Conservation (phyloP, 352 stramenopile genomes). For the Aphanomyces astaci region DNA sequence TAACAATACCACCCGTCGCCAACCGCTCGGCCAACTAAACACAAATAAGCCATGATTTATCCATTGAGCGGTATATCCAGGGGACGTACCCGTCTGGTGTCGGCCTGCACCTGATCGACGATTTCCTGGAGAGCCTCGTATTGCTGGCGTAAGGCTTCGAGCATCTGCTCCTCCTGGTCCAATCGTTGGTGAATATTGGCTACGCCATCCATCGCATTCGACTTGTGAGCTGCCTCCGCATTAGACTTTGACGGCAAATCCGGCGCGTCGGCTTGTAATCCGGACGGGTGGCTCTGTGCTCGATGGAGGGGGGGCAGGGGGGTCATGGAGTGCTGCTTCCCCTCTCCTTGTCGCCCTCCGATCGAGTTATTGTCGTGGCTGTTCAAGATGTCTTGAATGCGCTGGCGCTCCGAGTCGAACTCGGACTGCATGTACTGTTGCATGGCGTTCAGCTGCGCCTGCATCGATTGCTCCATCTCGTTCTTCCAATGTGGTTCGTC, state of each 20-base stretch:
- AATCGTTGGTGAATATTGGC: neutral
- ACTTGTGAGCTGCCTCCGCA: neutral
- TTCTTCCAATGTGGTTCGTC: neutral
- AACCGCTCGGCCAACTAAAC: no score
- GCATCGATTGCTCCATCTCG: neutral
- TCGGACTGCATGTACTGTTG: constrained; percentile 50
- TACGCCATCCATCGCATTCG: neutral
- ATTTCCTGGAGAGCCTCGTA: constrained; percentile 16
- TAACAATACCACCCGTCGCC: no score
- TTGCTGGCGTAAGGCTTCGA: constrained; percentile 19
- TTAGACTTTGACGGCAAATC: neutral
- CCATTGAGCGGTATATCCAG: no score
- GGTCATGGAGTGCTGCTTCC: neutral
- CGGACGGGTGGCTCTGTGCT: constrained; percentile 15
- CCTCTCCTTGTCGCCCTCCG: neutral
- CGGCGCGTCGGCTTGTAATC: neutral
- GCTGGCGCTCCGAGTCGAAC: constrained; percentile 41
- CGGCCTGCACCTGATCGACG: neutral
- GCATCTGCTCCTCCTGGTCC: constrained; percentile 15
- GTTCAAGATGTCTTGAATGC: constrained; percentile 37
- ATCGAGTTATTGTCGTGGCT: constrained; percentile 12
- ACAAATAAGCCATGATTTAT: no score
- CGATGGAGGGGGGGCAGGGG: neutral
- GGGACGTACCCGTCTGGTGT: constrained; percentile 4
- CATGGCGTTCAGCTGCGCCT: constrained; percentile 24